Conservation (phyloP, 352 stramenopile species). For the Thalassiosira livingstoniorum region DNA sequence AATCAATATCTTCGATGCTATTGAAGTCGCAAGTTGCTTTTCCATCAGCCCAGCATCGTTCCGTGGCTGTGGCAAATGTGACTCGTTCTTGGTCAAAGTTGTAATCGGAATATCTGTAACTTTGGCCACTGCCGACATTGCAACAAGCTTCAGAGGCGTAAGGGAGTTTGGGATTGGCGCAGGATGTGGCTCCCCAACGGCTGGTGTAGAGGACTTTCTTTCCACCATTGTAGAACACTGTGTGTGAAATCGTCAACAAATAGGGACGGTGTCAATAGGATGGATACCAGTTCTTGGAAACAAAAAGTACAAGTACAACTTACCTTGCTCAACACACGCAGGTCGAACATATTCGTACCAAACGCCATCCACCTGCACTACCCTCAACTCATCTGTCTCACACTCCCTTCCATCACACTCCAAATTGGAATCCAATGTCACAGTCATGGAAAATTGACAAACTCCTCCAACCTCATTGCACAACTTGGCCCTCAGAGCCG, state of each 20-base stretch:
- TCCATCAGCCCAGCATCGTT: conserved; percentile 7
- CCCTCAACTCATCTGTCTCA: conserved; percentile 27
- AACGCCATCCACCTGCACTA: conserved; percentile 28
- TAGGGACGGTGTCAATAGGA: too few relatives aligned
- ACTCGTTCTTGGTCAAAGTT: conserved; percentile 19
- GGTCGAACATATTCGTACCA: conserved; percentile 64
- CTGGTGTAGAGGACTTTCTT: conserved; percentile 8
- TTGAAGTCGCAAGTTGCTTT: not conserved
- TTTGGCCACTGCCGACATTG: not conserved
- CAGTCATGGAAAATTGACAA: conserved; percentile 7
- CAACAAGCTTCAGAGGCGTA: not conserved
- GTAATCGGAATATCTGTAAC: not conserved
- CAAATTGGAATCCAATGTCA: conserved; percentile 24
- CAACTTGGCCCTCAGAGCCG: conserved; percentile 41
- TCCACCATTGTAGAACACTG: conserved; percentile 52
- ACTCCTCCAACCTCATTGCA: conserved; percentile 55
- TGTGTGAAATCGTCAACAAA: too few relatives aligned
- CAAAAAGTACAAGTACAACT: too few relatives aligned
- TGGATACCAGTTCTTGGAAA: too few relatives aligned
- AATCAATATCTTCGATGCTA: not conserved
- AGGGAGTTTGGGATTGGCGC: not conserved
- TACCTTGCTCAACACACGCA: conserved; percentile 61
- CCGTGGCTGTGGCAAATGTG: not conserved
- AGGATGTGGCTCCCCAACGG: not conserved
- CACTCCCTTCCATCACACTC: conserved; percentile 45